Base-by-base conservation (phyloP, 176 grass and related monocot genomes). In the Saccharum spontaneum region DNA sequence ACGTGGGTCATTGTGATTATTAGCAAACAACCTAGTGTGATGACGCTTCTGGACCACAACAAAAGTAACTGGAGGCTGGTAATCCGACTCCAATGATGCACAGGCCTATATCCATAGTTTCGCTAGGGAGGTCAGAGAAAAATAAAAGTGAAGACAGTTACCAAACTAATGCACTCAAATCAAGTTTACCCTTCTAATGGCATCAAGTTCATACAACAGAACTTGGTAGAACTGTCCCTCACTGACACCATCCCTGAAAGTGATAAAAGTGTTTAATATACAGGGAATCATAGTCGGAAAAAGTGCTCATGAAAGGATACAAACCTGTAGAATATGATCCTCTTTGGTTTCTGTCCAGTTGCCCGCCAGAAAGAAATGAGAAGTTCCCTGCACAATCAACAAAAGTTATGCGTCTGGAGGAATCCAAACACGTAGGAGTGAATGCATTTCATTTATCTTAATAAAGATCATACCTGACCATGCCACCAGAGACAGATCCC, bases 211-310 rank as follows among this genome's bases (percentile, higher is more conserved):
- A 88, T 91, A 91, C 63, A 99, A 67, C 54, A 99, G 85, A 86
- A 99, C 97, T 84, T 99, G 97, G 71, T 97, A 99, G 67, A 97
- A 99, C 63, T 99, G 97, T 8, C 92, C 94, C 82, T 97, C 97
- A 1, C 97, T 99, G 17, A 97, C 97, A 36, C 94, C 97, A 91
- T 99, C 94, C 77, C 97, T 91, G 82, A 64, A 92, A 79, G 44
- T 45, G 45, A 22, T 2, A 62, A 43, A 48, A 65, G 59, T 60
- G 23, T 71, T 78, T 75, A 87, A 70, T 44, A 86, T 11, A 50
- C 10, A 61, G 6, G 7, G 26, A 80, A 57, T 55, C 23, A 6
- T 23, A 44, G 24, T 43, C 28, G 43, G 5, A 10, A 80, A 79
- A 71, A 9, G 75, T 84, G 70, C 81, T 39, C 18, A 70, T 71